These are phyloP conservation scores for Cardamine occulta DNA, from an alignment of 345 rosid genomes.

Conservation along the genomic window DNA sequence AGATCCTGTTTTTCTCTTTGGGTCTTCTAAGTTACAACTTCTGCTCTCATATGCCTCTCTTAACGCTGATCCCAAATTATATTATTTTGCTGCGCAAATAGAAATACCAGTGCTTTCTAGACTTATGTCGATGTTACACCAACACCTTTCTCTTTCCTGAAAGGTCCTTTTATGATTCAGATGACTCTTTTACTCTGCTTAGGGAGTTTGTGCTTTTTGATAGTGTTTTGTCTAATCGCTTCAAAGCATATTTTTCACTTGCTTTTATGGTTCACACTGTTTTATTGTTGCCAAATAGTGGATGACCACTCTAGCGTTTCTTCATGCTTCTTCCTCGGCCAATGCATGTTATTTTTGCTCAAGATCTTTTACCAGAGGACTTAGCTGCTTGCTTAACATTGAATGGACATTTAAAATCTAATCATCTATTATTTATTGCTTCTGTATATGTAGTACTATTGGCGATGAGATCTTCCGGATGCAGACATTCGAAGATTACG, in stretches of 20 bases:
- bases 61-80: constrained; percentile 6
- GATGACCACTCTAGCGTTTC: constrained; percentile 9
- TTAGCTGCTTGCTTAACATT: constrained; percentile 1
- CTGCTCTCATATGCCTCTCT: constrained; percentile 1
- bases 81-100: constrained; percentile 17
- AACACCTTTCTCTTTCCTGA: constrained; percentile 5
- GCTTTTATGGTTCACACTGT: background rate
- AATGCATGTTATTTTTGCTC: background rate
- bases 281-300: constrained; percentile 10
- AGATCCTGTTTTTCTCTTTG: constrained; percentile 11
- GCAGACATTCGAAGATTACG: constrained; percentile 71
- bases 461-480: constrained; percentile 71
- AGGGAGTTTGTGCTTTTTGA: constrained; percentile 1
- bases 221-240: background rate
- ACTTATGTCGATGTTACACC: constrained; percentile 6
- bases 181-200: constrained; percentile 2
- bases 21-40: constrained; percentile 12
- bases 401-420: background rate
- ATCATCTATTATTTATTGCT: constrained; percentile 4
- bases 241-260: constrained; percentile 3
- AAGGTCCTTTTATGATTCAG: constrained; percentile 7
- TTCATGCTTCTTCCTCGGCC: constrained; percentile 10
- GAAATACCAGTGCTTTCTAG: constrained; percentile 9
- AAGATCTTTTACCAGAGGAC: background rate
- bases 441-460: constrained; percentile 56